Base-by-base conservation (phyloP, 306 rosid species). In the Potentilla sterilis region DNA sequence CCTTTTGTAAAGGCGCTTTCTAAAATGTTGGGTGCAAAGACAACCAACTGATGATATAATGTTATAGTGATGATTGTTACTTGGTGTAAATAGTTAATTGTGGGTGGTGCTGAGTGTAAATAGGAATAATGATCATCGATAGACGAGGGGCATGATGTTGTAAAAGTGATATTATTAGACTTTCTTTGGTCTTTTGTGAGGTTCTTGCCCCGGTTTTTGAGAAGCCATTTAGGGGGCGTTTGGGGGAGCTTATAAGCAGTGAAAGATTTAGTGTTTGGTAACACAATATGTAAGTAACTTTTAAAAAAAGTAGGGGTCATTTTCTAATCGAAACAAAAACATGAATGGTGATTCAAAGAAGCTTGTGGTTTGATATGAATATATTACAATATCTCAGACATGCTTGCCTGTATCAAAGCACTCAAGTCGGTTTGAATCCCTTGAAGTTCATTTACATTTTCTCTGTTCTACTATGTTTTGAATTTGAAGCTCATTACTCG, bases 1-100 rank as follows among this genome's bases (percentile, higher is more conserved):
- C 81, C 97, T 49, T 52, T 92, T 0, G 68, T 89, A 74, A 95
- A 88, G 80, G 89, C 89, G 69, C 89, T 92, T 63, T 75, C 93
- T 47, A 87, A 84, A 76, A 79, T 80, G 34, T 89, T 74, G 73
- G 85, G 91, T 35, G 87, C 87, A 61, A 89, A 83, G 85, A 67
- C 83, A 24, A 67, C 87, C 54, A 81, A 84, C 62, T 87, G 84
- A 87, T 63, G 38, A 5, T 70, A 61, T 70, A 61, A 22, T 62
- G 37, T 24, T 12, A 28, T 59, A 11, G 1, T 67, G 34, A 37
- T 24, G 2, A 2, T 18, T 62, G 73, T 57, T 38, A 3, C 28
- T 19, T 64, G 6, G 51, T 73, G 73, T 73, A 72, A 71, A 65
- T 44, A 54, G 69, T 42, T 62, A 5, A 3, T 0, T 52, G 15